Conservation (phyloP, 225 moss, liverwort and hornwort species). For the Pleurozium schreberi region DNA sequence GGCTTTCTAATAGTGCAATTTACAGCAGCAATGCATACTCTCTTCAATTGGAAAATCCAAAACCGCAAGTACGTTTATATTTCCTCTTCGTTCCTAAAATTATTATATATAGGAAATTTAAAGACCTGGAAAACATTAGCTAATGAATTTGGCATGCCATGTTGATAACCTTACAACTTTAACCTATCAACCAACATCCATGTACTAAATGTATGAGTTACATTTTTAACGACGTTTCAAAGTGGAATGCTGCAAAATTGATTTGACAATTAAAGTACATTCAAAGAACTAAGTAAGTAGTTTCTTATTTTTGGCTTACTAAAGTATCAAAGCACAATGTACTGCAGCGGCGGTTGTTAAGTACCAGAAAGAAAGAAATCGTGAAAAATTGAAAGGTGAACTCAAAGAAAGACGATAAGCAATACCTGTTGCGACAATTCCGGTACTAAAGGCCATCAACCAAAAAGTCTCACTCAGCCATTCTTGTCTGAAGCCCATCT, state of each 20-base stretch:
- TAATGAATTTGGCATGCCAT: not conserved
- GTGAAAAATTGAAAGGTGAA: not conserved
- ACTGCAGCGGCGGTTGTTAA: not conserved
- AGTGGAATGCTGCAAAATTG: not conserved
- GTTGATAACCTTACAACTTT: not conserved
- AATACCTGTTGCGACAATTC: constrained; percentile 37
- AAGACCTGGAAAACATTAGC: not conserved
- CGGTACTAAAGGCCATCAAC: constrained; percentile 63
- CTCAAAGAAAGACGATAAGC: not conserved
- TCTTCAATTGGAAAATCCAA: not conserved
- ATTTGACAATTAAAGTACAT: no score
- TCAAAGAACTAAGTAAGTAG: not conserved
- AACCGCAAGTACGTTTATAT: not conserved
- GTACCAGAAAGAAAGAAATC: not conserved
- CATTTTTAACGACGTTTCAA: not conserved
- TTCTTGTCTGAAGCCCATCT: constrained; percentile 90
- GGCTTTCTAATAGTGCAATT: not conserved
- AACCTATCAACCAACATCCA: not conserved
- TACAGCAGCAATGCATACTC: not conserved
- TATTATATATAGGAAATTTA: not conserved
- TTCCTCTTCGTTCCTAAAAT: not conserved
- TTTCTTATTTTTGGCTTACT: not conserved
- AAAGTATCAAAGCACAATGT: not conserved
- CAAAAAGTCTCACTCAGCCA: constrained; percentile 80
- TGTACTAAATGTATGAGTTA: not conserved